phyloP scores from a whole-genome alignment of 106 monocot species.

The Triglochin maritima region DNA sequence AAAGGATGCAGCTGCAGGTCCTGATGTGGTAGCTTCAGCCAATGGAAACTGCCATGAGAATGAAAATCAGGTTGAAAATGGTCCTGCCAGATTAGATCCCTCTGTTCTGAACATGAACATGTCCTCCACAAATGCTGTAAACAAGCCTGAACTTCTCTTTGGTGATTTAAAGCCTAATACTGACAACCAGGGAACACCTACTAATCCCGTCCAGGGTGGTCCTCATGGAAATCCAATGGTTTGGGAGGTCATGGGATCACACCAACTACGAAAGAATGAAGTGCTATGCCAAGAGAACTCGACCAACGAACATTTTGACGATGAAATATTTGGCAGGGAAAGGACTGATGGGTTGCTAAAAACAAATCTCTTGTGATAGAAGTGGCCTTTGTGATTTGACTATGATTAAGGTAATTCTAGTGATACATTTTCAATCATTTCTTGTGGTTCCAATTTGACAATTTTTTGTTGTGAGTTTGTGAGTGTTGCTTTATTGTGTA shows the following conservation, averaged over 20 bases:
- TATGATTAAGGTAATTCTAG: too few relatives aligned
- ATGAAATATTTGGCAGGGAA: constrained; percentile 37
- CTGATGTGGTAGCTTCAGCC: constrained; percentile 19
- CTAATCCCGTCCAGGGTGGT: constrained; percentile 16
- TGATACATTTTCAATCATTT: too few relatives aligned
- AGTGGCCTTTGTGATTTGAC: too few relatives aligned
- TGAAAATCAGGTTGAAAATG: constrained; percentile 22
- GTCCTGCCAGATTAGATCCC: constrained; percentile 32
- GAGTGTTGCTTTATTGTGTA: too few relatives aligned
- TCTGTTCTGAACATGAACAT: constrained; percentile 32
- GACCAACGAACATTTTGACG: constrained; percentile 53
- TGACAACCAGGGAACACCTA: constrained; percentile 29
- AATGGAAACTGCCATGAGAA: constrained; percentile 21
- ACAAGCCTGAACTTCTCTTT: constrained; percentile 28
- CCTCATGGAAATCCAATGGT: constrained; percentile 19
- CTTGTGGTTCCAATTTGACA: too few relatives aligned
- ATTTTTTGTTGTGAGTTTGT: too few relatives aligned
- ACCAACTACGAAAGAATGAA: constrained; percentile 27
- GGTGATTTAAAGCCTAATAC: constrained; percentile 32
- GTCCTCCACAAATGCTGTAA: constrained; percentile 17
- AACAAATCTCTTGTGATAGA: constrained; percentile 27
- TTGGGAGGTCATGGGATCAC: constrained; percentile 34
- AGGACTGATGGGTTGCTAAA: constrained; percentile 28
- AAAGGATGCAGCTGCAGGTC: constrained; percentile 50
- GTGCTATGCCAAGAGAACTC: constrained; percentile 61